A percentile compares a stretch with the other conserved stretches of the same genome.
These are phyloP conservation scores for Puya raimondii DNA, from an alignment of 176 grass and related monocot genomes.

Conservation along the genomic window DNA sequence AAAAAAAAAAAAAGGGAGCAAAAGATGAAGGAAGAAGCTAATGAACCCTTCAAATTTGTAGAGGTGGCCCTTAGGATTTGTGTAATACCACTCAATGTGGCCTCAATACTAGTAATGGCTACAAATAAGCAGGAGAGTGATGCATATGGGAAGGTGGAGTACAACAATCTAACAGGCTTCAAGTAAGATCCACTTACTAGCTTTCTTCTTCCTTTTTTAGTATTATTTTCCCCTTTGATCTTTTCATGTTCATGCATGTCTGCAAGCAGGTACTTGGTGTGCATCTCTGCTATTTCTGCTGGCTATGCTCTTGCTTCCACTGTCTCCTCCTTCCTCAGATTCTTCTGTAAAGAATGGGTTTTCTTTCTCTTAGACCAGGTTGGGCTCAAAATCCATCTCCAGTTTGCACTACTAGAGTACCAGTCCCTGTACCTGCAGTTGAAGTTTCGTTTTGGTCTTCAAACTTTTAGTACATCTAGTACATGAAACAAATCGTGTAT, in stretches of 20 bases:
- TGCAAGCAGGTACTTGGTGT: constrained; percentile 51
- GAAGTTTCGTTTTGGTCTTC: too few relatives aligned
- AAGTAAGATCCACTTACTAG: constrained; percentile 28
- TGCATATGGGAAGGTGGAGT: constrained; percentile 70
- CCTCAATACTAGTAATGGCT: constrained; percentile 60
- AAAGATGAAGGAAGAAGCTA: not conserved
- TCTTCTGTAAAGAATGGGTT: constrained; percentile 36
- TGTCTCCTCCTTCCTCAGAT: constrained; percentile 31
- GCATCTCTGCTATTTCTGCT: constrained; percentile 51
- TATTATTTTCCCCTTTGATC: not conserved
- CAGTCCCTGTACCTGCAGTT: too few relatives aligned
- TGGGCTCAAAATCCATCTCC: not conserved
- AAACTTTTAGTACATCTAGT: too few relatives aligned
- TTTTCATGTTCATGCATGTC: not conserved
- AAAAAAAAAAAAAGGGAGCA: too few relatives aligned
- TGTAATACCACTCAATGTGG: constrained; percentile 49
- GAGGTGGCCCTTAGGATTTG: constrained; percentile 58
- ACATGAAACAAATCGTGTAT: too few relatives aligned
- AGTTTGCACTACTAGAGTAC: too few relatives aligned
- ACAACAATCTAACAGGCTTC: constrained; percentile 65
- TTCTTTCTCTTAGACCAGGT: constrained; percentile 78
- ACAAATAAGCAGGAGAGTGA: constrained; percentile 58
- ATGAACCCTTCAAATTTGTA: constrained; percentile 18
- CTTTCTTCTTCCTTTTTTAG: not conserved
- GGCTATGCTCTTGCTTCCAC: constrained; percentile 43